phyloP scores from a whole-genome alignment of 2,329 filamentous ascomycete species.

The Trichoderma brevicompactum region DNA sequence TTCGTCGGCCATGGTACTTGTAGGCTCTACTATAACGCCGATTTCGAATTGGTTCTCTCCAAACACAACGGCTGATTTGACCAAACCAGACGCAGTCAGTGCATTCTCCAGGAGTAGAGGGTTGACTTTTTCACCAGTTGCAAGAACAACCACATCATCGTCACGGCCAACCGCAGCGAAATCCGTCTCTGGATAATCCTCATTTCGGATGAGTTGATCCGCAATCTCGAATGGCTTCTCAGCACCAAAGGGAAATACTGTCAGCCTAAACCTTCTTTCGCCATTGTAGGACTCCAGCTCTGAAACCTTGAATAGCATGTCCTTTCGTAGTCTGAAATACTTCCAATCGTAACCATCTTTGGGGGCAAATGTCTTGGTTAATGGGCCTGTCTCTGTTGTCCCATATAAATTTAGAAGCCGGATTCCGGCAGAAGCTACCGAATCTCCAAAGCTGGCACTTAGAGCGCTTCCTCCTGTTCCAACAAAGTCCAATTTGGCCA shows the following conservation, averaged over 20 bases:
- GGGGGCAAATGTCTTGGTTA: slow-evolving; percentile 42
- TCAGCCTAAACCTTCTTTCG: slow-evolving; percentile 34
- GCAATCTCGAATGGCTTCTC: slow-evolving; percentile 39
- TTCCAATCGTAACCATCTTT: slow-evolving; percentile 39
- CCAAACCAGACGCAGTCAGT: slow-evolving; percentile 30
- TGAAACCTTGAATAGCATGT: slow-evolving; percentile 36
- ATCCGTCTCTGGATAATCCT: slow-evolving; percentile 34
- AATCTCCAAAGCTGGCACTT: slow-evolving; percentile 35
- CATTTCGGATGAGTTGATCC: slow-evolving; percentile 41
- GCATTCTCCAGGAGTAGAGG: slow-evolving; percentile 34
- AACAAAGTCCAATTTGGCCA: slow-evolving; percentile 39
- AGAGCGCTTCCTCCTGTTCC: slow-evolving; percentile 42
- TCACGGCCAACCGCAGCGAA: slow-evolving; percentile 40
- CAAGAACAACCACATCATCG: slow-evolving; percentile 39
- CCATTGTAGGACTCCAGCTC: slow-evolving; percentile 28
- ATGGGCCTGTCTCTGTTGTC: slow-evolving; percentile 42
- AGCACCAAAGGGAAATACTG: slow-evolving; percentile 39
- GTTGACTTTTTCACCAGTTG: slow-evolving; percentile 36
- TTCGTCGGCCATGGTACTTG: slow-evolving; percentile 4
- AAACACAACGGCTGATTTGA: slow-evolving; percentile 33
- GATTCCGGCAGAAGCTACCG: slow-evolving; percentile 32
- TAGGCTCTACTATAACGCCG: slow-evolving; percentile 35
- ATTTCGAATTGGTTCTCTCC: slow-evolving; percentile 35
- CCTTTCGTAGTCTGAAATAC: slow-evolving; percentile 40
- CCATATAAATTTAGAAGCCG: slow-evolving; percentile 44